A percentile compares a stretch with the other conserved stretches of the same genome.
Evolutionary conservation across 1,284 basidiomycete genomes (phyloP).

Genomic region (Fomitiporia mediterranea): DNA sequence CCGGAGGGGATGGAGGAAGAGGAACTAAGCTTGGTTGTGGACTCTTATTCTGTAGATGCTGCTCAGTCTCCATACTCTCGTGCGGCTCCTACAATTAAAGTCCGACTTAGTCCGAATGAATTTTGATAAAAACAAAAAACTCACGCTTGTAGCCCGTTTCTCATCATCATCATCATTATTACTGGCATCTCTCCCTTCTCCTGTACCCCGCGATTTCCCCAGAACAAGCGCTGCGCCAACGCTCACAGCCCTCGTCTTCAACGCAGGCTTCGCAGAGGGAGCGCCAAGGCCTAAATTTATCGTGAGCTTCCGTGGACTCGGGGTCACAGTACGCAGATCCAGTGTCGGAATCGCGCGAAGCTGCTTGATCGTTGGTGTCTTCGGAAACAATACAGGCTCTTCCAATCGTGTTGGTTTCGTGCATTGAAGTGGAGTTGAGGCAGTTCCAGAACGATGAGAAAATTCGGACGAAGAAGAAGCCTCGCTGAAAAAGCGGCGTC

Average conservation of each 20-base stretch:
- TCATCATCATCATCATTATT: background rate
- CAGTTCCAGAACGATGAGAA: background rate
- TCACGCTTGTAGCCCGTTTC: background rate
- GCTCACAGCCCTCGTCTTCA: background rate
- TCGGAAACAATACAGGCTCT: background rate
- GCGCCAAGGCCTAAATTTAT: background rate
- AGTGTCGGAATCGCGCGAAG: constrained; percentile 12
- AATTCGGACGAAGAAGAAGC: background rate
- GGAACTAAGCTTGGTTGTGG: too few relatives aligned
- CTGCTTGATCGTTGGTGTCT: constrained; percentile 17
- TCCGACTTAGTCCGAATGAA: background rate
- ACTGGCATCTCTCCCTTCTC: background rate
- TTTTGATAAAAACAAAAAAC: background rate
- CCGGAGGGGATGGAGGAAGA: too few relatives aligned
- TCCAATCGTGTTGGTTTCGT: too few relatives aligned
- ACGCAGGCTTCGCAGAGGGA: background rate
- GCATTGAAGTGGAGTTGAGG: background rate
- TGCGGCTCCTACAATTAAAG: background rate
- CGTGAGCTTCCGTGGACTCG: constrained; percentile 12
- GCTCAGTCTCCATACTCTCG: too few relatives aligned
- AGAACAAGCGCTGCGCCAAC: background rate
- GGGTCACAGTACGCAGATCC: constrained; percentile 18
- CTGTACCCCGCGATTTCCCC: background rate
- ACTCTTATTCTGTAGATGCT: too few relatives aligned
- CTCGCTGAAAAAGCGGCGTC: constrained; percentile 2